Evolutionary conservation across 2,329 filamentous ascomycete genomes (phyloP), one percentile per base, ranked within the genome.

Genomic region (Alternaria sp.): DNA sequence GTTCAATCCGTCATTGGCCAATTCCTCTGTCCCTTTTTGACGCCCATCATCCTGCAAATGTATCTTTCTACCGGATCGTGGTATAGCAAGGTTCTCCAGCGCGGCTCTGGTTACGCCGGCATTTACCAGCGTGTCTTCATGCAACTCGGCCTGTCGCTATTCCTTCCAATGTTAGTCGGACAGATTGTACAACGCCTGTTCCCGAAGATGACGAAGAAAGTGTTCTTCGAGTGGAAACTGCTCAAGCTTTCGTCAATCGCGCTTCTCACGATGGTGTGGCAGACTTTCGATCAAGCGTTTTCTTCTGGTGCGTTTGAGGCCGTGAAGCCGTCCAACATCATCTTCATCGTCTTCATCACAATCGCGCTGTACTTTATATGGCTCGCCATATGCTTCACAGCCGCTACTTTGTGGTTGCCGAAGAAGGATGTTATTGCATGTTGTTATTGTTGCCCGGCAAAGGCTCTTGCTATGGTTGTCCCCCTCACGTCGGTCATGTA

Each of bases 1-100:
- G 88, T 91, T 32, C 89, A 91, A 70, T 89, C 91, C 2, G 84
- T 91, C 8, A 80, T 92, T 44, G 90, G 89, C 30, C 92, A 92
- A 75, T 83, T 91, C 9, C 79, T 88, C 0, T 90, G 89, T 1
- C 85, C 89, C 0, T 91, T 92, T 72, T 71, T 92, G 14, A 87
- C 88, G 0, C 89, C 90, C 0, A 84, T 86, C 9, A 79, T 90
- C 57, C 84, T 89, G 49, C 86, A 87, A 63, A 87, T 85, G 72
- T 88, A 89, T 72, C 83, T 88, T 41, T 85, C 85, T 2, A 76
- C 77, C 6, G 78, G 78, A 9, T 76, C 77, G 5, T 88, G 83
- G 75, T 90, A 85, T 18, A 80, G 89, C 51, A 80, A 84, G 39
- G 72, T 83, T 26, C 83, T 90, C 65, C 84, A 85, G n/a, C 83